Base-by-base conservation (phyloP, 768 basidiomycete genomes). In the Dentipellis sp. region DNA sequence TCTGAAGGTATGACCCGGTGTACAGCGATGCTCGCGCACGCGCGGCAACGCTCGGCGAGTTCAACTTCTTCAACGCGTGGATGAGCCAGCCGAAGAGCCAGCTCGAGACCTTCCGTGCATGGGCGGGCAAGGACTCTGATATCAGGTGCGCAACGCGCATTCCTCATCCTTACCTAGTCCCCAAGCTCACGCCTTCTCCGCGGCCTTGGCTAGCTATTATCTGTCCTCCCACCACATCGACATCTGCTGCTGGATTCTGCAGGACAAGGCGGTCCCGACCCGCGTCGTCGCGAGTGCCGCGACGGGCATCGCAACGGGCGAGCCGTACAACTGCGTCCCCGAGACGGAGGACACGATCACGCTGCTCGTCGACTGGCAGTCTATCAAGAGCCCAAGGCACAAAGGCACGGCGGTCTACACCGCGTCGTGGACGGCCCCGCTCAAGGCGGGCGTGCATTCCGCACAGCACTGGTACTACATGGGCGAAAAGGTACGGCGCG, bases 81-180 rank as follows among this genome's bases (percentile, higher is more conserved):
- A 97, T 97, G 94, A 92, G 89, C 65, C 94, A 95, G 69, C 94
- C 94, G 45, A 97, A 97, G 73, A 85, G 82, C 64, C 94, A 97
- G 70, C 78, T 97, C 23, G 90, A 93, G 70, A 95, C 94, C 0
- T 97, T 95, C 82, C 83, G 84, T 56, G 88, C 89, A 7, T 97
- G 94, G 94, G 94, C 93, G 22, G 94, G 93, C 38, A 91, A 86
- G 71, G 91, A 94, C 68, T 91, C 89, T 36, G 93, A 95, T 63
- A 94, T 95, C 72, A 91, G 88, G 86, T 81, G 53, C 60, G 52
- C 37, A n/a, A 5, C 11, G 29, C 36, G 38, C 39, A 29, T 48
- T 53, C 17, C 29, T 53, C 19, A 8, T 35, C 17, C 29, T 29
- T 6, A 29, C 29, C 29, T 3, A 6, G 29, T 29, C 6, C 29